Conservation (phyloP, 495 filamentous ascomycete species). For the Tuber aestivum region DNA sequence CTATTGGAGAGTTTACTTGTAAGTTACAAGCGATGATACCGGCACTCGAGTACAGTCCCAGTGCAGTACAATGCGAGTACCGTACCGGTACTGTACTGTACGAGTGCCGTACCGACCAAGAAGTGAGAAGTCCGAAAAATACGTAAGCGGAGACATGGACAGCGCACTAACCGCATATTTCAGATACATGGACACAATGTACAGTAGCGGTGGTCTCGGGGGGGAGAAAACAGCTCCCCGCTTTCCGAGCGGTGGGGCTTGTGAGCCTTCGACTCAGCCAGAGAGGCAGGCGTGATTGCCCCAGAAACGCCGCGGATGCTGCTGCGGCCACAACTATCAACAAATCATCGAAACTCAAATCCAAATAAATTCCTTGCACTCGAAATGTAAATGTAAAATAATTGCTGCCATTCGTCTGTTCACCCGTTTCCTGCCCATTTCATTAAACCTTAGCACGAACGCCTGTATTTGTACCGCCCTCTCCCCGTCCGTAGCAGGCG, state of each 20-base stretch:
- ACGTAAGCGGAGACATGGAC: background rate
- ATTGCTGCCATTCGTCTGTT: background rate
- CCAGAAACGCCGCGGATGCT: background rate
- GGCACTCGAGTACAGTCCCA: too few species aligned
- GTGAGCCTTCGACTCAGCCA: background rate
- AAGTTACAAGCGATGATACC: background rate
- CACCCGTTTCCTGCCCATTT: background rate
- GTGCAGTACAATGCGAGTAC: too few species aligned
- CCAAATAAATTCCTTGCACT: background rate
- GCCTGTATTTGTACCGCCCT: background rate
- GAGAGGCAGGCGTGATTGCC: background rate
- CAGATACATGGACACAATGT: background rate
- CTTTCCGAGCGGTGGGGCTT: background rate
- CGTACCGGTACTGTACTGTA: too few species aligned
- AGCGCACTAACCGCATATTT: background rate
- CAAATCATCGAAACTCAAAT: background rate
- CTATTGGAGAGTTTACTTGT: background rate
- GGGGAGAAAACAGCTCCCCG: background rate
- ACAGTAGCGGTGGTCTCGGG: too few species aligned
- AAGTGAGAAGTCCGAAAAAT: background rate
- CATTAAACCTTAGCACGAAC: background rate
- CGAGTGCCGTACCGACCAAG: background rate
- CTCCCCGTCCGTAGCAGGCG: background rate
- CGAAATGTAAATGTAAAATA: conserved; percentile 2
- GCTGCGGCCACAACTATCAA: background rate